Evolutionary conservation across 768 basidiomycete genomes (phyloP), one percentile per base, ranked within the genome.

Genomic region (Tulasnella calospora): DNA sequence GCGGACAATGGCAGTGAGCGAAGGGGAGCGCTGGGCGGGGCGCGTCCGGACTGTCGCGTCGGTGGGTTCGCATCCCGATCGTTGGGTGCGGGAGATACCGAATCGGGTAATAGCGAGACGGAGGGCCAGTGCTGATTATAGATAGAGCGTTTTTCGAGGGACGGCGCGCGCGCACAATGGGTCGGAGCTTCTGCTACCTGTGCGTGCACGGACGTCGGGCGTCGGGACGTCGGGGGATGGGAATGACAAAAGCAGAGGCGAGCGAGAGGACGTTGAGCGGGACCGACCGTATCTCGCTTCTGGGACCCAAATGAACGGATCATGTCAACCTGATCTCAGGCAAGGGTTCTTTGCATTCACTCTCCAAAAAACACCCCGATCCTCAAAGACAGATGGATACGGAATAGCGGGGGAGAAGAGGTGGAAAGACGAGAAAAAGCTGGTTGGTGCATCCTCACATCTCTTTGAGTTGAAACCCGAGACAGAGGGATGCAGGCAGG

Each of bases 291-390:
- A 67, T 67, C 61, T 67, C 13, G 61, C 61, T 67, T 67, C 61
- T 67, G 33, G 61, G 33, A 67, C 30, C 61, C 61, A 35, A 67
- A 67, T 67, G 61, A 35, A 67, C 61, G 61, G 61, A 27, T 33
- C 61, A 67, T 33, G 61, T 67, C 61, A 67, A 67, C 61, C 61
- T 33, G 61, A 67, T 67, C 61, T 67, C 61, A 67, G n/a, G 61
- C 61, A 30, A 67, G 61, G 61, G 61, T 67, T 30, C 61, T 35
- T 51, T 35, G 13, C 61, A 67, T 67, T 67, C 61, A 67, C 61
- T 67, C 61, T 67, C 61, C 61, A 27, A 67, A 67, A 67, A 67
- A 67, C 61, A 35, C 15, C 61, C 30, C 61, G 61, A 67, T 67
- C 61, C 27, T 27, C 27, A 67, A 9, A 35, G 15, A 27, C 23